Base-by-base conservation (phyloP, 257 asterid genomes). In the Solanum clarkiae region DNA sequence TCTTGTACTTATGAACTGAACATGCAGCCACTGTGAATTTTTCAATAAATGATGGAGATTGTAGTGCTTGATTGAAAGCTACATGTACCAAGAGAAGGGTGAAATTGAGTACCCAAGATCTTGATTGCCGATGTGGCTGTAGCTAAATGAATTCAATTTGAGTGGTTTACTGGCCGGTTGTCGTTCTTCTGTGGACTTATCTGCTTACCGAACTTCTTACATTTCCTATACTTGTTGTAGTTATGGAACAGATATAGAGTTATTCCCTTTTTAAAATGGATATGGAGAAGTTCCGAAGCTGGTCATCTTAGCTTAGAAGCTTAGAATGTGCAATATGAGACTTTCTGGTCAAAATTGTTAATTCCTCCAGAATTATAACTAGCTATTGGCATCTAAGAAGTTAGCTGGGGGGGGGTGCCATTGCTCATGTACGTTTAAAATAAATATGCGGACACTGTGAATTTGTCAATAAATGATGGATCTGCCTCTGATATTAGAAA, bases 91-190 rank as follows among this genome's bases (percentile, higher is more conserved):
- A 90, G 94, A 81, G 47, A 51, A 36, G 90, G 91, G 90, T 88
- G 74, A 45, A 75, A 24, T 22, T 2, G 55, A 85, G 29, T 88
- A 77, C 84, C 90, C 90, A 80, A 59, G 9, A 63, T 91, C 93
- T 90, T 91, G 94, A 88, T 10, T 86, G 93, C 94, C 94, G 60
- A 83, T 74, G 84, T 72, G 93, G 93, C 91, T 88, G 92, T 91
- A 90, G 94, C 93, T 15, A 88, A 71, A 85, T 71, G 15, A 54
- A 90, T 57, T 29, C 2, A 88, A 17, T 42, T 16, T 18, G 74
- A 81, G 93, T 86, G 87, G 90, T 89, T 91, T 55, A 87, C 94
- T 91, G 93, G 93, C 94, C 91, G 94, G 91, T 91, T 87, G 91
- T 90, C 84, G 93, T 88, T 86, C 36, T 71, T 10, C 51, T 79